Conservation (phyloP, 2,329 filamentous ascomycete species). For the Alternaria triticimaculans region DNA sequence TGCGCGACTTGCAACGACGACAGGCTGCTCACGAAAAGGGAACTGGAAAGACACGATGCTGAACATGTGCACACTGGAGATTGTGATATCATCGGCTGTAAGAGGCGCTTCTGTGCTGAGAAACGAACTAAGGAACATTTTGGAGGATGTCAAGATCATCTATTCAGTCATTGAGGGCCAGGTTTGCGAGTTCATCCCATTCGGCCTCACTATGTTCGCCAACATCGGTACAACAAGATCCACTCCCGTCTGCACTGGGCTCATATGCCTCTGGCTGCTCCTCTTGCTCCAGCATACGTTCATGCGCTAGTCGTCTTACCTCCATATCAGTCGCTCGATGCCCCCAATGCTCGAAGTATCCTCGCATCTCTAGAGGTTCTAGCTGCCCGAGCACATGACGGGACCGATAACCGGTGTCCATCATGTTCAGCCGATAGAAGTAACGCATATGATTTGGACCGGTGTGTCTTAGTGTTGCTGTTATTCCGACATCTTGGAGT, state of each 20-base stretch:
- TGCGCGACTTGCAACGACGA: constrained; percentile 32
- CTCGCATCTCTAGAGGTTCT: not conserved
- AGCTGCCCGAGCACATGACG: not conserved
- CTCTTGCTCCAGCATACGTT: not conserved
- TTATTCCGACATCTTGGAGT: not conserved
- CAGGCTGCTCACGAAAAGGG: constrained; percentile 32
- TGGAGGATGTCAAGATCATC: constrained; percentile 13
- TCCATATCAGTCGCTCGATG: not conserved
- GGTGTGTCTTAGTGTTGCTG: not conserved
- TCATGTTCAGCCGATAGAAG: not conserved
- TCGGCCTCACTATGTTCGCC: not conserved
- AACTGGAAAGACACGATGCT: constrained; percentile 29
- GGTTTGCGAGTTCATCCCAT: not conserved
- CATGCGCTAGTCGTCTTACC: not conserved
- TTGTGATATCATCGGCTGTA: constrained; percentile 24
- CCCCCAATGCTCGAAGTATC: not conserved
- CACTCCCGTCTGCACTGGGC: not conserved
- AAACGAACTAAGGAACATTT: not conserved
- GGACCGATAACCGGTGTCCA: not conserved
- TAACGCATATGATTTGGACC: not conserved
- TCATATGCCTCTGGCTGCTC: not conserved
- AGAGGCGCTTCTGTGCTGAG: constrained; percentile 34
- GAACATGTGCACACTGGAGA: constrained; percentile 34
- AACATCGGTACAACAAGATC: not conserved
- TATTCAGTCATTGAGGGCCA: constrained; percentile 7